Conservation (phyloP, 1,139 yeast genomes). For the Pichia sp. region DNA sequence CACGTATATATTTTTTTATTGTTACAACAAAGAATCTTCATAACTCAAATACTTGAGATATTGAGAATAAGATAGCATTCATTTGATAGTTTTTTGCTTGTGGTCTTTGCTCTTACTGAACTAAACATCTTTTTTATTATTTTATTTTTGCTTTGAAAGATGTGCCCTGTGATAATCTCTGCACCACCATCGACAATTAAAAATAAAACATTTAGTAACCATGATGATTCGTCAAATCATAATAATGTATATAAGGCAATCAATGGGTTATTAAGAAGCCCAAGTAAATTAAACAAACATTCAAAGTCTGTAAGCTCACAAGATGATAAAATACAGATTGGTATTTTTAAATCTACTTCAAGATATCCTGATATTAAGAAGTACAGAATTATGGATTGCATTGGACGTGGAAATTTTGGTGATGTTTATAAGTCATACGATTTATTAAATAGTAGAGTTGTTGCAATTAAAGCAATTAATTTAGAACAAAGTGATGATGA, state of each 20-base stretch:
- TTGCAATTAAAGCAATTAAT: slow-evolving; percentile 76
- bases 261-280: neutral
- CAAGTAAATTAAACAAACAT: neutral
- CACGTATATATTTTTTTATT: too few relatives aligned
- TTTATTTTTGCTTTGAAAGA: neutral
- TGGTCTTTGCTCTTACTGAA: neutral
- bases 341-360: neutral
- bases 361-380: slow-evolving; percentile 13
- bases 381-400: slow-evolving; percentile 42
- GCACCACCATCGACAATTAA: neutral
- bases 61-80: neutral
- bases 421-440: slow-evolving; percentile 64
- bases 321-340: neutral
- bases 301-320: neutral
- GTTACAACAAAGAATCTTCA: neutral
- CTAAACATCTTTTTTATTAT: too few relatives aligned
- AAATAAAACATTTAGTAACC: neutral
- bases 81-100: neutral
- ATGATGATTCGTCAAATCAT: neutral
- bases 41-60: neutral
- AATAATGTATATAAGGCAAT: neutral
- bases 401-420: slow-evolving; percentile 84
- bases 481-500: slow-evolving; percentile 72
- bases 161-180: neutral
- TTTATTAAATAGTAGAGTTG: slow-evolving; percentile 29